Percentiles rank a stretch among this genome's conserved stretches.
These are phyloP conservation scores for Chlorella sp. DNA, from an alignment of 139 green algal genomes.

Conservation along the genomic window DNA sequence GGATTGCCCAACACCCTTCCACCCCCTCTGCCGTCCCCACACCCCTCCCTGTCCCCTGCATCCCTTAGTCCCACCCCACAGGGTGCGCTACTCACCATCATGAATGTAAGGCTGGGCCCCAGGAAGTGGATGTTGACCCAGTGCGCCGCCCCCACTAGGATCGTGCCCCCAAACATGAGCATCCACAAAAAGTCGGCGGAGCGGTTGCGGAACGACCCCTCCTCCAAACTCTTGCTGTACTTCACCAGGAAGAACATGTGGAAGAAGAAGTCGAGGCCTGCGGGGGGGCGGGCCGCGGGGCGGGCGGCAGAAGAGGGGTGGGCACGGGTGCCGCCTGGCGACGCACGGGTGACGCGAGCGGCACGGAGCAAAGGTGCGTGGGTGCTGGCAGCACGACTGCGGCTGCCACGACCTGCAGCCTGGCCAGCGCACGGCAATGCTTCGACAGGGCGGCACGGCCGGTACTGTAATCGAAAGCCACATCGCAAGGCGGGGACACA, in stretches of 20 bases:
- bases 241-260: slow-evolving; percentile 99
- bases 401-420: too few relatives aligned
- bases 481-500: too few relatives aligned
- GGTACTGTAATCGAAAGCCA: too few relatives aligned
- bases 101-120: slow-evolving; percentile 96
- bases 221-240: slow-evolving; percentile 97
- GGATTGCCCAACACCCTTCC: too few relatives aligned
- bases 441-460: too few relatives aligned
- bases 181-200: slow-evolving; percentile 99
- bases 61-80: not conserved
- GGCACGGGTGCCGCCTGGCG: not conserved
- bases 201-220: slow-evolving; percentile 93
- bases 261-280: slow-evolving; percentile 99
- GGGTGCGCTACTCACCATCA: slow-evolving; percentile 79
- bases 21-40: too few relatives aligned
- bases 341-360: not conserved
- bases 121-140: slow-evolving; percentile 98
- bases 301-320: not conserved
- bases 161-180: slow-evolving; percentile 88
- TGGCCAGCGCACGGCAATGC: too few relatives aligned
- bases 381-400: not conserved
- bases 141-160: slow-evolving; percentile 84
- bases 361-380: not conserved
- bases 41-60: too few relatives aligned
- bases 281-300: not conserved